A percentile compares a stretch with the other conserved stretches of the same genome.
These are phyloP conservation scores for Psilocybe subaeruginosa DNA, from an alignment of 768 basidiomycete species.

Conservation along the genomic window DNA sequence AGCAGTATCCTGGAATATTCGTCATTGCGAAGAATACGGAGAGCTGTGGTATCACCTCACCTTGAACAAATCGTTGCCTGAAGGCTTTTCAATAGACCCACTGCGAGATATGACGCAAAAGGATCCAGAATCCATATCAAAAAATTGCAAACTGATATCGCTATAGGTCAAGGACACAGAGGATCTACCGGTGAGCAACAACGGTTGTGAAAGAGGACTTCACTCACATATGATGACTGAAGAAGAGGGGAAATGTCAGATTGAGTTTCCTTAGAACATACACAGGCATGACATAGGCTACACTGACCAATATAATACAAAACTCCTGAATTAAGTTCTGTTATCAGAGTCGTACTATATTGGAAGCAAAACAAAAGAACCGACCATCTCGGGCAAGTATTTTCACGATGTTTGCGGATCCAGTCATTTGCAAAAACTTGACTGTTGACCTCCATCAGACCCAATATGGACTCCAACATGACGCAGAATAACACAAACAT, in stretches of 20 bases:
- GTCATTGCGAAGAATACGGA: neutral
- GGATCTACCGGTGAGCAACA: neutral
- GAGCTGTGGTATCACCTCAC: constrained; percentile 7
- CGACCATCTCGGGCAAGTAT: constrained; percentile 17
- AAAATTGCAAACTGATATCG: constrained; percentile 27
- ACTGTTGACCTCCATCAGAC: neutral
- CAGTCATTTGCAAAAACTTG: constrained; percentile 5
- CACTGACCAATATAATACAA: constrained; percentile 31
- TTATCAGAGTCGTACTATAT: neutral
- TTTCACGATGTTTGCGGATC: constrained; percentile 14
- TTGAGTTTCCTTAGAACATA: neutral
- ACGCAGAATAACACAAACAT: constrained; percentile 13
- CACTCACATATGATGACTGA: constrained; percentile 28
- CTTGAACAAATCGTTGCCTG: constrained; percentile 31
- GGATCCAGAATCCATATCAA: constrained; percentile 29
- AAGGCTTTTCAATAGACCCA: constrained; percentile 25
- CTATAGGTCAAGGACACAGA: constrained; percentile 5
- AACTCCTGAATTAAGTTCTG: constrained; percentile 13
- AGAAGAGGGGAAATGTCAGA: neutral
- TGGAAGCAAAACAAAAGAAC: neutral
- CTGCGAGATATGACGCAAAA: constrained; percentile 26
- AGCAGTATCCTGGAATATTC: constrained; percentile 21
- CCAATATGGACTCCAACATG: neutral
- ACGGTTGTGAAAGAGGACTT: neutral
- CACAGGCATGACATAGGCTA: neutral